These are phyloP conservation scores for Saturnispora galanensis DNA, from an alignment of 805 yeast genomes.

Conservation along the genomic window DNA sequence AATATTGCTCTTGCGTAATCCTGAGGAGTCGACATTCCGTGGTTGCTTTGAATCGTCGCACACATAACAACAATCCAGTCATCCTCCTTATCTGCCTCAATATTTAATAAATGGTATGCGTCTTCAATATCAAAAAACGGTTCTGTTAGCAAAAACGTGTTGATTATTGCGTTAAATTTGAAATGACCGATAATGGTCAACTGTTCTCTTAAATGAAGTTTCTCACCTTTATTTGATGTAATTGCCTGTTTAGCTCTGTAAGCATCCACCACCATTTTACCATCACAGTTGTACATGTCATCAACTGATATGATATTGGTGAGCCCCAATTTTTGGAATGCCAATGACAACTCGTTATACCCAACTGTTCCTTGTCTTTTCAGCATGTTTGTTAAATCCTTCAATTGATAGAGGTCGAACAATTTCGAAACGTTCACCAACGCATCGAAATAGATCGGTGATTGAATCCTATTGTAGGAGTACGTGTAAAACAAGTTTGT, in stretches of 20 bases:
- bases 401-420: slow-evolving; percentile 34
- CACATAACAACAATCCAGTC: slow-evolving; percentile 71
- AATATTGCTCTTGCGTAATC: slow-evolving; percentile 46
- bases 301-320: slow-evolving; percentile 17
- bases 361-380: slow-evolving; percentile 46
- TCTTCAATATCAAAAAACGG: slow-evolving; percentile 34
- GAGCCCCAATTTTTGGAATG: slow-evolving; percentile 23
- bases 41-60: slow-evolving; percentile 51
- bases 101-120: slow-evolving; percentile 45
- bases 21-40: slow-evolving; percentile 30
- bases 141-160: slow-evolving; percentile 35
- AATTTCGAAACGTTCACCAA: slow-evolving; percentile 36
- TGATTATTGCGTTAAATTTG: slow-evolving; percentile 29
- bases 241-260: slow-evolving; percentile 21
- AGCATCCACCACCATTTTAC: slow-evolving; percentile 22
- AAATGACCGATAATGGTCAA: slow-evolving; percentile 30
- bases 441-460: slow-evolving; percentile 50
- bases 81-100: slow-evolving; percentile 46
- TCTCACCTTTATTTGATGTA: slow-evolving; percentile 17
- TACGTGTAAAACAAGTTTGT: slow-evolving; percentile 36
- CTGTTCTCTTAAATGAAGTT: slow-evolving; percentile 29
- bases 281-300: slow-evolving; percentile 12
- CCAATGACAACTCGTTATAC: slow-evolving; percentile 30
- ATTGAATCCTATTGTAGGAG: slow-evolving; percentile 33
- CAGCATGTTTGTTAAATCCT: slow-evolving; percentile 32